A percentile compares a stretch with the other conserved stretches of the same genome.
phyloP scores from a whole-genome alignment of 2,329 filamentous ascomycete genomes.

The Monosporascus sp. region DNA sequence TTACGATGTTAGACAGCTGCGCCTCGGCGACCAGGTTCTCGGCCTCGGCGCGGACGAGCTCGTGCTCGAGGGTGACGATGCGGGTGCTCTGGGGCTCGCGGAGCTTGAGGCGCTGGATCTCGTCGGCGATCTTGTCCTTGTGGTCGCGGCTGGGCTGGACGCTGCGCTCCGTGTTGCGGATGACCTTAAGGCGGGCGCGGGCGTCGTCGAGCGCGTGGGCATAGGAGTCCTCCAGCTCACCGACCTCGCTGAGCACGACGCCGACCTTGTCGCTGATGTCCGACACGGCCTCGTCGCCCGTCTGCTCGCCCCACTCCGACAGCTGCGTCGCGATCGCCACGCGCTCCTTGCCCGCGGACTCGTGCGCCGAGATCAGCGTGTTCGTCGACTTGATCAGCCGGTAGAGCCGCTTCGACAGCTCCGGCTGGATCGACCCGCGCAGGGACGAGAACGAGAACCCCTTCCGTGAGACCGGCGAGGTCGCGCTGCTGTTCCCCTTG shows the following conservation, averaged over 20 bases:
- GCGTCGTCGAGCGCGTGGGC: constrained; percentile 85
- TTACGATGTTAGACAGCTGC: constrained; percentile 87
- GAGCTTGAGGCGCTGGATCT: constrained; percentile 85
- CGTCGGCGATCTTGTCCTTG: constrained; percentile 83
- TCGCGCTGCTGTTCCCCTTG: constrained; percentile 35
- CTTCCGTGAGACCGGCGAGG: constrained; percentile 44
- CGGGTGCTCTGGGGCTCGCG: constrained; percentile 84
- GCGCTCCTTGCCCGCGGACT: constrained; percentile 79
- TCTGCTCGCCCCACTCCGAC: constrained; percentile 94
- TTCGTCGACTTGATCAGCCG: constrained; percentile 94
- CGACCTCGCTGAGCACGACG: constrained; percentile 85
- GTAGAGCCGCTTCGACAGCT: constrained; percentile 83
- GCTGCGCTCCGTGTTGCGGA: constrained; percentile 91
- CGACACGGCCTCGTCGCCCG: constrained; percentile 77
- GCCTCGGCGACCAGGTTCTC: constrained; percentile 95
- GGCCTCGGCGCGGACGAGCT: constrained; percentile 91
- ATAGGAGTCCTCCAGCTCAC: constrained; percentile 87
- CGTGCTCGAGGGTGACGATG: constrained; percentile 84
- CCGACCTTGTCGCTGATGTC: constrained; percentile 95
- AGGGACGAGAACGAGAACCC: constrained; percentile 84
- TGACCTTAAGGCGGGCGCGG: constrained; percentile 76
- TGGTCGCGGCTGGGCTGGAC: constrained; percentile 88
- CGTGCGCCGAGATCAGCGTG: constrained; percentile 77
- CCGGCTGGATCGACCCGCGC: constrained; percentile 77
- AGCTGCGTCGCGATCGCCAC: constrained; percentile 82